These are phyloP conservation scores for Boletus reticuloceps DNA, from an alignment of 768 basidiomycete genomes.

Conservation along the genomic window DNA sequence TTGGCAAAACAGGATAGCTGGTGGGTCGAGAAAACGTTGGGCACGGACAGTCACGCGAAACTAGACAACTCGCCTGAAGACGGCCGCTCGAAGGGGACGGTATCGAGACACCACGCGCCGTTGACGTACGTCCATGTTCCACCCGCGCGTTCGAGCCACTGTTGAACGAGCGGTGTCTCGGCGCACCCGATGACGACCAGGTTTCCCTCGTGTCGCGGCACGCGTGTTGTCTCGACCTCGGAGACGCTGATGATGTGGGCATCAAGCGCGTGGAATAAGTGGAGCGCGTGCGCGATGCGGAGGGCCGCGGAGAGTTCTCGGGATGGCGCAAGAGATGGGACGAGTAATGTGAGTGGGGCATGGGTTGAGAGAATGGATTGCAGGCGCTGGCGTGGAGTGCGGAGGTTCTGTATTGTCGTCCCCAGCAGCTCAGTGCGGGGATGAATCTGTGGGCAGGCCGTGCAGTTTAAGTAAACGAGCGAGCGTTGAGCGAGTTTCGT, in stretches of 20 bases:
- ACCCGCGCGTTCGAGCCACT: conserved; percentile 27
- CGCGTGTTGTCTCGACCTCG: conserved; percentile 24
- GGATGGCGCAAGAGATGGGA: conserved; percentile 36
- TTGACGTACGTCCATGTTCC: conserved; percentile 22
- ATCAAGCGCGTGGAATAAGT: conserved; percentile 69
- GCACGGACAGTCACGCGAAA: neutral
- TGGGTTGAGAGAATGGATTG: conserved; percentile 59
- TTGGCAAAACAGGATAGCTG: conserved; percentile 60
- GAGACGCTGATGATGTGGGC: conserved; percentile 50
- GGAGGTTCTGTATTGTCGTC: neutral
- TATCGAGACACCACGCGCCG: conserved; percentile 12
- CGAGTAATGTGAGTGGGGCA: conserved; percentile 55
- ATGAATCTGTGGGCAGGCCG: conserved; percentile 1
- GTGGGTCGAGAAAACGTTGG: no score
- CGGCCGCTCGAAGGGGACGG: conserved; percentile 15
- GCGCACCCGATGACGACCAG: conserved; percentile 56
- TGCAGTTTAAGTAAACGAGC: neutral
- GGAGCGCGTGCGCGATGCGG: conserved; percentile 66
- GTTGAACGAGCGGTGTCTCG: conserved; percentile 31
- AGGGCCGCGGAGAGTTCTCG: conserved; percentile 53
- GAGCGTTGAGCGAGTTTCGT: neutral
- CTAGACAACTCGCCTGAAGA: conserved; percentile 16
- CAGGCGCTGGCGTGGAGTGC: conserved; percentile 41
- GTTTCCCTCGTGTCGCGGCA: conserved; percentile 38
- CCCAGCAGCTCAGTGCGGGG: neutral